Conservation (phyloP, 345 rosid species). For the Brassica incana region DNA sequence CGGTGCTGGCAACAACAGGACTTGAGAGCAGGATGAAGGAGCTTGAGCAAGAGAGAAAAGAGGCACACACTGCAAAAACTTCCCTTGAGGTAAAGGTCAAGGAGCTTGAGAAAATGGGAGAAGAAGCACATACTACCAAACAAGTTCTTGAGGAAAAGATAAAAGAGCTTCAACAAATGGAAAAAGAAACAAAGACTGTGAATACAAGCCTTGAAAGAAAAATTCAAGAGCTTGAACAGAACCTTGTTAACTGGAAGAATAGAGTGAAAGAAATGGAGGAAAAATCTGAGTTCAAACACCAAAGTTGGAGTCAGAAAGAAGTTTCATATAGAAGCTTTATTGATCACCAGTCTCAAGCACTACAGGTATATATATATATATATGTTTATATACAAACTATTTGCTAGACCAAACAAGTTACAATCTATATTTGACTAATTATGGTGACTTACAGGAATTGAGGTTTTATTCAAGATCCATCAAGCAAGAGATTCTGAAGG, state of each 20-base stretch:
- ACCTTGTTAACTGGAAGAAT: conserved; percentile 44
- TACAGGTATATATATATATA: conserved; percentile 60
- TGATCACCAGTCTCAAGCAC: conserved; percentile 52
- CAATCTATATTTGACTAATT: conserved; percentile 4
- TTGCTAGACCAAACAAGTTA: conserved; percentile 1
- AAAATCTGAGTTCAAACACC: conserved; percentile 41
- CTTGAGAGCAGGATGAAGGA: conserved; percentile 52
- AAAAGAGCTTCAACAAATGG: conserved; percentile 61
- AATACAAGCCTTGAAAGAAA: conserved; percentile 46
- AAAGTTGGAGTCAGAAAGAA: conserved; percentile 61
- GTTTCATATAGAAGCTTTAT: conserved; percentile 42
- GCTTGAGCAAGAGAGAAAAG: conserved; percentile 60
- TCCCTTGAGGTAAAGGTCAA: conserved; percentile 46
- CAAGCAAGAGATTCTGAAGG: conserved; percentile 59
- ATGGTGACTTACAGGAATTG: conserved; percentile 55
- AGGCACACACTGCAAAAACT: conserved; percentile 45
- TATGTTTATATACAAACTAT: conserved; percentile 10
- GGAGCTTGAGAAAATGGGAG: conserved; percentile 66
- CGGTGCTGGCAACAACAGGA: conserved; percentile 46
- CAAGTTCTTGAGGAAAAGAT: conserved; percentile 45
- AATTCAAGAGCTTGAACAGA: conserved; percentile 55
- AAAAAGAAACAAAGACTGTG: conserved; percentile 53
- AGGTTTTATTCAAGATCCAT: conserved; percentile 55
- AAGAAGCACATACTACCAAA: conserved; percentile 51
- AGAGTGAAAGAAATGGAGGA: conserved; percentile 52